Evolutionary conservation across 306 rosid genomes (phyloP).

Genomic region (Rubus parviflorus): DNA sequence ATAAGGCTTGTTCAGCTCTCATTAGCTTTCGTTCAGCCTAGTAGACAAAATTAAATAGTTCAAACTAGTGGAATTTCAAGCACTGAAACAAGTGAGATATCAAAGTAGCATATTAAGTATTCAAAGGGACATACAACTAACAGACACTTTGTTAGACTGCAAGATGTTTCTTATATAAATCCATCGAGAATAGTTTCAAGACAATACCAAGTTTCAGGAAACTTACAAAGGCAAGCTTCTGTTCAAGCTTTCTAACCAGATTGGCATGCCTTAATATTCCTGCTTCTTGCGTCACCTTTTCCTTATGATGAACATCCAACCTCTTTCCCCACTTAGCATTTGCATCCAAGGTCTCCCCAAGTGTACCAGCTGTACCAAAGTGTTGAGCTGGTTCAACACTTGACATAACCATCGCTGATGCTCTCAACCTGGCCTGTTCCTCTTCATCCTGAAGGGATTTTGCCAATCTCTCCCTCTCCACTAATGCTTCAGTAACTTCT

Average conservation of each 20-base stretch:
- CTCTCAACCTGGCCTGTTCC: conserved; percentile 92
- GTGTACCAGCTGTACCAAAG: conserved; percentile 77
- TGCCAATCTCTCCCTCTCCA: conserved; percentile 82
- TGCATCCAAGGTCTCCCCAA: conserved; percentile 86
- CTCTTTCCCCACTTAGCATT: conserved; percentile 92
- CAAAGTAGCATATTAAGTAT: neutral
- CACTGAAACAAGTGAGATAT: neutral
- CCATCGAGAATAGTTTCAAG: neutral
- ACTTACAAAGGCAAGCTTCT: conserved; percentile 77
- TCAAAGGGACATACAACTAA: neutral
- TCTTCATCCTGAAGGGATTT: conserved; percentile 83
- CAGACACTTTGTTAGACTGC: neutral
- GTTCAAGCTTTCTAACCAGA: conserved; percentile 70
- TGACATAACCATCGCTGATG: conserved; percentile 58
- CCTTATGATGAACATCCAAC: conserved; percentile 56
- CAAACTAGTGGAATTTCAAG: conserved; percentile 25
- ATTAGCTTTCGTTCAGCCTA: conserved; percentile 76
- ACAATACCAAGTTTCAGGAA: conserved; percentile 16
- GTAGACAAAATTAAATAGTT: conserved; percentile 30
- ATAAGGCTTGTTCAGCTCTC: conserved; percentile 76
- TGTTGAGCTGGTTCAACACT: conserved; percentile 39
- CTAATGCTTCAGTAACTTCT: conserved; percentile 69
- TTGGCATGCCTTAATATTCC: conserved; percentile 57
- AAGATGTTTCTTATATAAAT: conserved; percentile 1
- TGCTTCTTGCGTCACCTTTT: conserved; percentile 64